Percentiles rank a stretch among this genome's conserved stretches.
phyloP scores from a whole-genome alignment of 192 early-diverging fungal genomes.

The Rhizoclosmatium sp. region DNA sequence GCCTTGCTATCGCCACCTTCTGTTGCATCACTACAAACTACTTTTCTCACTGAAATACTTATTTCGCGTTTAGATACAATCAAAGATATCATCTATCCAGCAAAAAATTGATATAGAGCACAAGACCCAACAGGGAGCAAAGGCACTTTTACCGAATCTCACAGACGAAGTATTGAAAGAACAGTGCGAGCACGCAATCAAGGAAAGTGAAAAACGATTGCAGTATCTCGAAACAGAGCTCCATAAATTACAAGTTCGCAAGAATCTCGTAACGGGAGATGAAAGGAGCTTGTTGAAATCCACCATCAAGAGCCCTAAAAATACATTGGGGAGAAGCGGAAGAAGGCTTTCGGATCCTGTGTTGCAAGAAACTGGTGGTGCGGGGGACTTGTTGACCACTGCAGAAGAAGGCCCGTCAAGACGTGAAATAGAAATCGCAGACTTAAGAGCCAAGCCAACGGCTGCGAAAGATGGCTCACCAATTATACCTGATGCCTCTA shows the following conservation, averaged over 20 bases:
- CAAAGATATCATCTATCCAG: conserved; percentile 15
- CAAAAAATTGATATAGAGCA: conserved; percentile 75
- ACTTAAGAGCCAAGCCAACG: not conserved
- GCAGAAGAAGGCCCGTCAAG: not conserved
- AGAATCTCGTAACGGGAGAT: conserved; percentile 29
- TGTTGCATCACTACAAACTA: too few species aligned
- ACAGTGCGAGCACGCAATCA: conserved; percentile 72
- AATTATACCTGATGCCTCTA: too few species aligned
- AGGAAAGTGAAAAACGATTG: conserved; percentile 51
- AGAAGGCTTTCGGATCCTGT: conserved; percentile 30
- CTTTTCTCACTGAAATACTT: too few species aligned
- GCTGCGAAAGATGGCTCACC: too few species aligned
- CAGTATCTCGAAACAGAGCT: conserved; percentile 49
- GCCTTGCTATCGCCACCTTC: too few species aligned
- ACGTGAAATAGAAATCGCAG: not conserved
- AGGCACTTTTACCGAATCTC: conserved; percentile 72
- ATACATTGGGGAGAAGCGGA: not conserved
- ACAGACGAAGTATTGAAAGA: conserved; percentile 74
- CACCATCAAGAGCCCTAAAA: not conserved
- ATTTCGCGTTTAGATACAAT: not conserved
- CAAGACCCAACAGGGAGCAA: conserved; percentile 75
- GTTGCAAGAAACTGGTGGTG: not conserved
- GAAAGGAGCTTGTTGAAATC: conserved; percentile 5
- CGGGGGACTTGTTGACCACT: not conserved
- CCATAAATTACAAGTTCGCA: conserved; percentile 40